Evolutionary conservation across 768 basidiomycete species (phyloP), one percentile per base, ranked within the genome.

Genomic region (Imleria badia): DNA sequence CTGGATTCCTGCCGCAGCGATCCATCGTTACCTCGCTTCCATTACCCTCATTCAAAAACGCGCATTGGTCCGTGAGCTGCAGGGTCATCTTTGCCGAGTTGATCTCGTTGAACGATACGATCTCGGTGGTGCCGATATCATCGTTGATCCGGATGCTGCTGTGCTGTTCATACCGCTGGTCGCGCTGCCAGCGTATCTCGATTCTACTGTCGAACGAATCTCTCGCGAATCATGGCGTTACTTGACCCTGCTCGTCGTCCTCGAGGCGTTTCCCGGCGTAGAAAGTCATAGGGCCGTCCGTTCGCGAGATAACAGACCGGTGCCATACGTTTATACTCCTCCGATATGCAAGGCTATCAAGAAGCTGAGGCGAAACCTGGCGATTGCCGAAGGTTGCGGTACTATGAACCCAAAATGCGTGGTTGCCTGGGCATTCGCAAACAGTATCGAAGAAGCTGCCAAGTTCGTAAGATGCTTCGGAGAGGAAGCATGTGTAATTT

Each of bases 11-110:
- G 75, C 79, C n/a, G 48, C 55, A 13, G 65, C 63, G 19, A 42
- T 64, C 17, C 88, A 91, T 65, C 78, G 76, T 26, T 92, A 91
- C 63, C 74, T 92, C 70, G 82, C 81, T 15, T 91, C 87, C 29
- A 66, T 91, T 56, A 75, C 82, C 29, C 58, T 90, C 19, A 75
- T 91, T 8, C 90, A 91, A 66, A 86, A 84, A 58, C 85, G 81
- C 47, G 76, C 75, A 19, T 72, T 92, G 3, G 77, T 86, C 38
- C 78, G 76, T 5, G 68, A 74, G 12, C 75, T 92, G 23, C 71
- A 73, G 17, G 74, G 76, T 12, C 64, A 60, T 14, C 62, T 71
- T 13, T 82, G 78, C 56, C 69, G 70, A 12, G 72, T 90, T 22
- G 76, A 81, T 29, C 76, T 91, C 13, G 76, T 85, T 4, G 91